These are phyloP conservation scores for Jatropha curcas DNA, from an alignment of 345 rosid species.

Conservation along the genomic window DNA sequence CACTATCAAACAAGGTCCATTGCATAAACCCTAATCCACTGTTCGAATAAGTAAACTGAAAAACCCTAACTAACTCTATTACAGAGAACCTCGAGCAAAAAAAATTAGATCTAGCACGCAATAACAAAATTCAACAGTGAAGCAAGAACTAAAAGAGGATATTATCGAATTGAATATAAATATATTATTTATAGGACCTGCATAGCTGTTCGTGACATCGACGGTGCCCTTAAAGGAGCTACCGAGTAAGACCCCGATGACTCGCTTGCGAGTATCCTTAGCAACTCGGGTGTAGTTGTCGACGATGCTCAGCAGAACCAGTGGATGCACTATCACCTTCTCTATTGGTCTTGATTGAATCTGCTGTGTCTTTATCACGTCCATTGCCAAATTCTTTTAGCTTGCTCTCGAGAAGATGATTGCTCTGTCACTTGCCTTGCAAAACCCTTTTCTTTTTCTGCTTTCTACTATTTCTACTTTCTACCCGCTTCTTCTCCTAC, in stretches of 20 bases:
- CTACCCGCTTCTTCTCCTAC: too few species aligned
- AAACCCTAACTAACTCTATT: neutral
- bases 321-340: slow-evolving; percentile 93
- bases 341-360: slow-evolving; percentile 72
- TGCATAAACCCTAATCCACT: neutral
- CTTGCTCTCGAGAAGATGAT: neutral
- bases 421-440: neutral
- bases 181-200: slow-evolving; percentile 38
- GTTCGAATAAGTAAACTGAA: too few species aligned
- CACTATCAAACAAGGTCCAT: neutral
- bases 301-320: slow-evolving; percentile 92
- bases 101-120: neutral
- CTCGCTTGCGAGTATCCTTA: slow-evolving; percentile 86
- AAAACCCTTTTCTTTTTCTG: neutral
- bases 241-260: slow-evolving; percentile 79
- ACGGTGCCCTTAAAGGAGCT: slow-evolving; percentile 75
- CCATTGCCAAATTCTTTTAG: slow-evolving; percentile 42
- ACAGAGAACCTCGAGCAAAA: too few species aligned
- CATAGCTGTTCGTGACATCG: slow-evolving; percentile 91
- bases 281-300: slow-evolving; percentile 96
- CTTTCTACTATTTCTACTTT: too few species aligned
- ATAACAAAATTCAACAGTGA: neutral
- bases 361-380: slow-evolving; percentile 92
- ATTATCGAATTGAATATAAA: neutral
- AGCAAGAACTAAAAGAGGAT: neutral